phyloP scores from a whole-genome alignment of 208 protist genomes.

The Histomonas meleagridis region DNA sequence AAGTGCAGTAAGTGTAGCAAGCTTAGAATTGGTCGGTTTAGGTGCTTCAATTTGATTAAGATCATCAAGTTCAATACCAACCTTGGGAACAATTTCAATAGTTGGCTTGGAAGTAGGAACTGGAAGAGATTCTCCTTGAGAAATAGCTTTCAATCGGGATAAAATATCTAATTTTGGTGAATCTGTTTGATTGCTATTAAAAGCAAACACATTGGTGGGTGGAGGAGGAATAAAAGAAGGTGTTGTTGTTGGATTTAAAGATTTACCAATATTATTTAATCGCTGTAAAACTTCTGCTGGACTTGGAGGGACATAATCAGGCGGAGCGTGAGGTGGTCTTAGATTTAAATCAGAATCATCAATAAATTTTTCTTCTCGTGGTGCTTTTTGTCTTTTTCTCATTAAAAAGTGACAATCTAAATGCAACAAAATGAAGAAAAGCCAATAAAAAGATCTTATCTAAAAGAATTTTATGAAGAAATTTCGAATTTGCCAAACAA shows the following conservation, averaged over 20 bases:
- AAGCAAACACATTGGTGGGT: too few species aligned
- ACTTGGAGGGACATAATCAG: not conserved
- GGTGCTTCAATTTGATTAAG: not conserved
- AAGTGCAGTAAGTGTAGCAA: not conserved
- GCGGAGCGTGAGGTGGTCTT: not conserved
- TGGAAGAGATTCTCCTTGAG: not conserved
- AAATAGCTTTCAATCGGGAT: not conserved
- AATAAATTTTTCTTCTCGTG: too few species aligned
- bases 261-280: too few species aligned
- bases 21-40: not conserved
- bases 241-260: too few species aligned
- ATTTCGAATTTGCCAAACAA: not conserved
- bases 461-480: constrained; percentile 15
- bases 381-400: too few species aligned
- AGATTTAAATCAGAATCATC: too few species aligned
- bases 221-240: too few species aligned
- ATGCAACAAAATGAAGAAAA: not conserved
- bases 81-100: not conserved
- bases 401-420: too few species aligned
- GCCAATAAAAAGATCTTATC: not conserved
- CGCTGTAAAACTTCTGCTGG: not conserved
- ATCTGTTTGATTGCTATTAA: too few species aligned
- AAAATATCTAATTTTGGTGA: not conserved
- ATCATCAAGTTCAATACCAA: not conserved
- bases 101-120: not conserved